Evolutionary conservation across 768 basidiomycete genomes (phyloP).

Genomic region (Royoungia palumana): DNA sequence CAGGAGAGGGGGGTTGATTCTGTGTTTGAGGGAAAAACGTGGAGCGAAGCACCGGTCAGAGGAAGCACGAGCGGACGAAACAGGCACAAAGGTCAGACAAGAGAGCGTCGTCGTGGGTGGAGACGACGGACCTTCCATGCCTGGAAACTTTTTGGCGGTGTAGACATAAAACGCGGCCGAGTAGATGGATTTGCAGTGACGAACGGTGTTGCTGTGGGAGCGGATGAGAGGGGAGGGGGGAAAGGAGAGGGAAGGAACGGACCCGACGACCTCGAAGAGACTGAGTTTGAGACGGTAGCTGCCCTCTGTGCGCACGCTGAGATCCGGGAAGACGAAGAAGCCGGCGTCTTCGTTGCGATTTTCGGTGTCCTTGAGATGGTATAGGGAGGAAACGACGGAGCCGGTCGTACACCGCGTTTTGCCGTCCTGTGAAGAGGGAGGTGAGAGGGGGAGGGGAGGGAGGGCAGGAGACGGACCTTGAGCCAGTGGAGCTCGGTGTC

Average conservation of each 20-base stretch:
- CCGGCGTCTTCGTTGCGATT: conserved; percentile 69
- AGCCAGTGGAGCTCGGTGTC: conserved; percentile 87
- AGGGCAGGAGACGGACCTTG: conserved; percentile 44
- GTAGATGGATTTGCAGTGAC: conserved; percentile 87
- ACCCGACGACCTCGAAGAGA: conserved; percentile 92
- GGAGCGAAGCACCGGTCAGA: conserved; percentile 11
- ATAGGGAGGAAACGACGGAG: conserved; percentile 83
- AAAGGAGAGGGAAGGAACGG: conserved; percentile 31
- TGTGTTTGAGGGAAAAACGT: conserved; percentile 25
- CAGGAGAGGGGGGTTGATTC: conserved; percentile 88
- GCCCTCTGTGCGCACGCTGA: conserved; percentile 89
- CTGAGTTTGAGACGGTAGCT: conserved; percentile 70
- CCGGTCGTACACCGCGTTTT: conserved; percentile 91
- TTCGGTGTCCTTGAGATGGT: conserved; percentile 81
- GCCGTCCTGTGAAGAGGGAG: conserved; percentile 60
- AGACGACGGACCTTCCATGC: conserved; percentile 76
- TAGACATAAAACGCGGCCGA: conserved; percentile 92
- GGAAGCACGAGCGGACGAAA: conserved; percentile 13
- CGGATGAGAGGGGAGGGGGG: conserved; percentile 4
- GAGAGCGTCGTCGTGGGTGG: conserved; percentile 3
- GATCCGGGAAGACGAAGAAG: conserved; percentile 95
- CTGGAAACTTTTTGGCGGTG: conserved; percentile 94
- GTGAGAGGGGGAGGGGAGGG: not conserved
- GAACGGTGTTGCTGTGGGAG: conserved; percentile 65
- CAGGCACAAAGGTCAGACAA: conserved; percentile 23